These are phyloP conservation scores for Fusarium torreyae DNA, from an alignment of 2,329 filamentous ascomycete species.

Conservation along the genomic window DNA sequence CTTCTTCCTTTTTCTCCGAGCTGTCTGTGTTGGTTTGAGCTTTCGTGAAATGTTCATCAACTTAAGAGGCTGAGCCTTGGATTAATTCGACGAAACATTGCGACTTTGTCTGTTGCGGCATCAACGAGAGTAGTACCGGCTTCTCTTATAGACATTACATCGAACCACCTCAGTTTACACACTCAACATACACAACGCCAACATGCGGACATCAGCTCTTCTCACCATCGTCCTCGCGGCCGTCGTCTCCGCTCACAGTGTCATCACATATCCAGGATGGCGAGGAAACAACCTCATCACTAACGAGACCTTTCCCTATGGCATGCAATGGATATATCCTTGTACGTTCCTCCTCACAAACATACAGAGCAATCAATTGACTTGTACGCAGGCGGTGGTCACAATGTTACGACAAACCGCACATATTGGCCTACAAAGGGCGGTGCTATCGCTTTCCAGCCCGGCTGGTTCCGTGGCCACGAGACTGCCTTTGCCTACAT, in stretches of 20 bases:
- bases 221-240: conserved; percentile 62
- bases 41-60: conserved; percentile 29
- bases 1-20: conserved; percentile 29
- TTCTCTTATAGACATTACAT: background rate
- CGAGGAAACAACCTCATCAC: conserved; percentile 88
- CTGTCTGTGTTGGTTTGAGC: background rate
- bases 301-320: conserved; percentile 85
- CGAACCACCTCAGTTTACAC: background rate
- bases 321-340: conserved; percentile 96
- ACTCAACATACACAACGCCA: conserved; percentile 37
- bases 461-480: conserved; percentile 96
- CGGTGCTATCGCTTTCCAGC: conserved; percentile 90
- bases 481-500: conserved; percentile 86
- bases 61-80: conserved; percentile 41
- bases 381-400: conserved; percentile 80
- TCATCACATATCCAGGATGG: conserved; percentile 90
- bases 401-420: conserved; percentile 82
- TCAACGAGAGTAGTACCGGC: background rate
- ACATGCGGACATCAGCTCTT: conserved; percentile 64
- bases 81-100: conserved; percentile 11
- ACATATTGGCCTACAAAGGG: conserved; percentile 93
- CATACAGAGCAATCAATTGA: conserved; percentile 23
- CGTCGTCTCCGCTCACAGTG: conserved; percentile 77
- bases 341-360: conserved; percentile 71
- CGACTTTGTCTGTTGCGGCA: conserved; percentile 9